Evolutionary conservation across 805 yeast genomes (phyloP).

Genomic region (Grigorovia jiainica): DNA sequence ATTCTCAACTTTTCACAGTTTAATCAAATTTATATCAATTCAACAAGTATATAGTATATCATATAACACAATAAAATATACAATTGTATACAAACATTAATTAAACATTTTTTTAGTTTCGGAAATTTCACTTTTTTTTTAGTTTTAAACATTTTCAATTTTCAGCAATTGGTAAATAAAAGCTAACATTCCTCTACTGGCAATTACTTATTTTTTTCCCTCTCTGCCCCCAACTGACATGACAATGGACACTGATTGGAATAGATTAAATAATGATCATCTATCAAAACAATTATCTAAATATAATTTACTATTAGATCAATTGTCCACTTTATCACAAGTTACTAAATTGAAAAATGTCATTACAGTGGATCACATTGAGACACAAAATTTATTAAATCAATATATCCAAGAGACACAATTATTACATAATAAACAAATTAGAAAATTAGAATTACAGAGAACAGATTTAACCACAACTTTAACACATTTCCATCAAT

Average conservation of each 20-base stretch:
- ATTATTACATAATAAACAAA: slow-evolving; percentile 14
- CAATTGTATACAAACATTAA: too few relatives aligned
- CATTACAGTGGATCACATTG: slow-evolving; percentile 13
- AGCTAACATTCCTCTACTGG: too few relatives aligned
- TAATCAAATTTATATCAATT: too few relatives aligned
- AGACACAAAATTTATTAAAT: slow-evolving; percentile 12
- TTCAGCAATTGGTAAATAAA: neutral
- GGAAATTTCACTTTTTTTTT: too few relatives aligned
- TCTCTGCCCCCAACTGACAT: neutral
- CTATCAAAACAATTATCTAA: slow-evolving; percentile 21
- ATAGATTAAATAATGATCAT: slow-evolving; percentile 15
- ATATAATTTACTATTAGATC: slow-evolving; percentile 19
- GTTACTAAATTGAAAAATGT: slow-evolving; percentile 18
- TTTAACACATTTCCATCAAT: slow-evolving; percentile 44
- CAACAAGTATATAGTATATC: too few relatives aligned
- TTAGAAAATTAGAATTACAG: slow-evolving; percentile 45
- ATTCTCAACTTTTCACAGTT: too few relatives aligned
- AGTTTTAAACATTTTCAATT: too few relatives aligned
- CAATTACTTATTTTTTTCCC: neutral
- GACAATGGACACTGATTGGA: slow-evolving; percentile 1
- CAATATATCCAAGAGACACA: slow-evolving; percentile 17
- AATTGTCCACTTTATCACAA: slow-evolving; percentile 24
- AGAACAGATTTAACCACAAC: slow-evolving; percentile 58
- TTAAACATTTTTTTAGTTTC: too few relatives aligned
- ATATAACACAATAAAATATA: too few relatives aligned